A percentile compares a stretch with the other conserved stretches of the same genome.
These are phyloP conservation scores for Ophiostoma novo-ulmi DNA, from an alignment of 2,329 filamentous ascomycete species.

Conservation along the genomic window DNA sequence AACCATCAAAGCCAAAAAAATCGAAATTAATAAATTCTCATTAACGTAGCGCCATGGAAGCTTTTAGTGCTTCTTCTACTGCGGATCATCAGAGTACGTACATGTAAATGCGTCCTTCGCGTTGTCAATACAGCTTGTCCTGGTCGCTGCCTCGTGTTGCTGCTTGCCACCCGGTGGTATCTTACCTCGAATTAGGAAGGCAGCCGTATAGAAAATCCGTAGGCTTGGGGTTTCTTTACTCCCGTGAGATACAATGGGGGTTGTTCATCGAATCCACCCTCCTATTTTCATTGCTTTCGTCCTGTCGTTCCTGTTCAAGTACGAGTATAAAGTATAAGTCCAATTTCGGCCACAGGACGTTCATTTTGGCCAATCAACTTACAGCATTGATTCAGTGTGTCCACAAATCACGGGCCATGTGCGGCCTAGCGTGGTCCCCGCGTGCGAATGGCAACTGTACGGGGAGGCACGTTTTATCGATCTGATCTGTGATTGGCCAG, in stretches of 20 bases:
- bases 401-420: constrained; percentile 22
- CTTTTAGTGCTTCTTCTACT: constrained; percentile 1
- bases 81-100: not conserved
- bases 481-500: constrained; percentile 22
- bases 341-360: constrained; percentile 12
- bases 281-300: not conserved
- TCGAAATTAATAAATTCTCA: not conserved
- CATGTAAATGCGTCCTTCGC: not conserved
- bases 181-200: constrained; percentile 9
- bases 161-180: constrained; percentile 3
- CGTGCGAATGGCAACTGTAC: constrained; percentile 23
- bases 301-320: not conserved
- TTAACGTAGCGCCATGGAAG: not conserved
- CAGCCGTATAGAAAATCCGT: constrained; percentile 18
- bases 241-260: not conserved
- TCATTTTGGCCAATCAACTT: constrained; percentile 24
- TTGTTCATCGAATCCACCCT: not conserved
- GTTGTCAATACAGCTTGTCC: constrained; percentile 4
- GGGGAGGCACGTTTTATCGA: constrained; percentile 24
- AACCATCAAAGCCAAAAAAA: not conserved
- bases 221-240: not conserved
- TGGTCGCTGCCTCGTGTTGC: not conserved
- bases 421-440: not conserved
- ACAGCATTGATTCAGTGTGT: constrained; percentile 13
- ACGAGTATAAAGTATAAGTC: not conserved